phyloP scores from a whole-genome alignment of 1,284 basidiomycete species.

The Marasmius fiardii region DNA sequence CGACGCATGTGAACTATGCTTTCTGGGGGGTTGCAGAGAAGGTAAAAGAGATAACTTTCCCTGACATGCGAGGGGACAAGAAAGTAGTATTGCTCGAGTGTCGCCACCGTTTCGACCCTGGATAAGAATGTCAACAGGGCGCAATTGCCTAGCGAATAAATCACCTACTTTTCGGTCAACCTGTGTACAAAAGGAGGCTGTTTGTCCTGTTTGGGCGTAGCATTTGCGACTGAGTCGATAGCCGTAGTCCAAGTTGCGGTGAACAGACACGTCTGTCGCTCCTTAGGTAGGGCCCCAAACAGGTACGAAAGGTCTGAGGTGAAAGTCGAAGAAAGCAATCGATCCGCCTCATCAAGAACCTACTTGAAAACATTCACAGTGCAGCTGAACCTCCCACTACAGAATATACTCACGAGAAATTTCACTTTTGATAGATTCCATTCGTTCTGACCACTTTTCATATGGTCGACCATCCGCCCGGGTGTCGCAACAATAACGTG shows the following conservation, averaged over 20 bases:
- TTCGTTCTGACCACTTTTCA: conserved; percentile 76
- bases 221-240: conserved; percentile 78
- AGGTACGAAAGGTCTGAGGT: conserved; percentile 82
- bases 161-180: conserved; percentile 71
- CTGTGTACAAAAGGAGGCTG: conserved; percentile 86
- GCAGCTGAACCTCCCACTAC: background rate
- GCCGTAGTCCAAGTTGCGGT: conserved; percentile 92
- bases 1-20: conserved; percentile 67
- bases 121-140: conserved; percentile 11
- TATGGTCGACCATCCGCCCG: conserved; percentile 90
- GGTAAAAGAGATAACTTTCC: conserved; percentile 89
- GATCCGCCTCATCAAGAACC: conserved; percentile 96
- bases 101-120: conserved; percentile 84
- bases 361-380: conserved; percentile 25
- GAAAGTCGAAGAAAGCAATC: conserved; percentile 89
- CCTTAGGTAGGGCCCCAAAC: conserved; percentile 76
- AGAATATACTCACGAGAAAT: conserved; percentile 63
- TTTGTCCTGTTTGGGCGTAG: conserved; percentile 79
- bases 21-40: conserved; percentile 86
- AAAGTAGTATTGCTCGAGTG: conserved; percentile 86
- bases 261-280: conserved; percentile 94
- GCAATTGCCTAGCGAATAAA: background rate
- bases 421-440: conserved; percentile 86
- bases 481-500: conserved; percentile 97
- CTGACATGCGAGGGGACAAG: conserved; percentile 95